Conservation (phyloP, 352 stramenopile genomes). For the Pythium aristosporum region DNA sequence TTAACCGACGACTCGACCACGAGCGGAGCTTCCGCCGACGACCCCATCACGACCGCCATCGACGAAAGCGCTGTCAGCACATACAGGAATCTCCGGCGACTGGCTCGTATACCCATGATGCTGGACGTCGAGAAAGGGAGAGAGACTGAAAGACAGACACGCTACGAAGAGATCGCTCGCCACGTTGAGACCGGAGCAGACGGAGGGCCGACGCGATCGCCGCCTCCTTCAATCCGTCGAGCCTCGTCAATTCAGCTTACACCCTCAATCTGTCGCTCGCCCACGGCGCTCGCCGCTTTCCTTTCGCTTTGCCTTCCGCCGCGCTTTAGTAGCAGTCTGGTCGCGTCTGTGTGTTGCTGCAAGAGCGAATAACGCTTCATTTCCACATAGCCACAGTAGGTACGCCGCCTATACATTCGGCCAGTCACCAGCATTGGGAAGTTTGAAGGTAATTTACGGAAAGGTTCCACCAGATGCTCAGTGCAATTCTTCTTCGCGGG, state of each 20-base stretch:
- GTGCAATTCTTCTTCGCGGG: conserved; percentile 18
- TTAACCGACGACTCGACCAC: not conserved
- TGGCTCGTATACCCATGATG: not conserved
- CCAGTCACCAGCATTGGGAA: not conserved
- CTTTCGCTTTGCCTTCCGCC: too few relatives aligned
- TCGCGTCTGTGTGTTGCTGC: too few relatives aligned
- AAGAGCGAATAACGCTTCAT: too few relatives aligned
- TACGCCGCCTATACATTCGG: not conserved
- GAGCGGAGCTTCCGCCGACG: not conserved
- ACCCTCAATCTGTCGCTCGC: too few relatives aligned
- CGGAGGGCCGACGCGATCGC: too few relatives aligned
- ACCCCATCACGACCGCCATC: not conserved
- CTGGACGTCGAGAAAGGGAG: not conserved
- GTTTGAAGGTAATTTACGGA: not conserved
- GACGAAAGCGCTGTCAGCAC: not conserved
- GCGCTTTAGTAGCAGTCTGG: too few relatives aligned
- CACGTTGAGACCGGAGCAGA: too few relatives aligned
- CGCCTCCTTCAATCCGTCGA: too few relatives aligned
- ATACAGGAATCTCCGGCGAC: not conserved
- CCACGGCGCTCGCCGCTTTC: too few relatives aligned
- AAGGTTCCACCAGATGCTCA: conserved; percentile 1
- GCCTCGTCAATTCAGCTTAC: too few relatives aligned
- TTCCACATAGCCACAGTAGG: conserved; percentile 9
- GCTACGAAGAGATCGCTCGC: not conserved
- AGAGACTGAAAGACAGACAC: not conserved